phyloP scores from a whole-genome alignment of 108 stramenopile species.

The Poteriospumella lacustris region DNA sequence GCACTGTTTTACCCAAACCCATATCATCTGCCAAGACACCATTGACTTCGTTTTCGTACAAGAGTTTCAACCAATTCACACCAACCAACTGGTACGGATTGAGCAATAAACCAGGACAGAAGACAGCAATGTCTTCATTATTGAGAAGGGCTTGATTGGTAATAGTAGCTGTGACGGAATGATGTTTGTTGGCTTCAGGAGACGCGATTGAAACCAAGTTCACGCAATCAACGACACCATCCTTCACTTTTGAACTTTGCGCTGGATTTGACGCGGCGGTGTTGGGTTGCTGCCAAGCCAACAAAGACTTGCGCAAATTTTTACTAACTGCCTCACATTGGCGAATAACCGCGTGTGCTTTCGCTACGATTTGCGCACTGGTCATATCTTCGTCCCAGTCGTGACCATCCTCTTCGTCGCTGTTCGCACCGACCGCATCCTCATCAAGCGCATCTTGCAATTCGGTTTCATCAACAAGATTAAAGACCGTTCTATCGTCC shows the following conservation, averaged over 20 bases:
- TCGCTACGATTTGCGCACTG: background rate
- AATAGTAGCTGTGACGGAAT: background rate
- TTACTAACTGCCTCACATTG: background rate
- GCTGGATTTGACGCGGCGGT: too few species aligned
- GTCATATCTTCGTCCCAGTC: background rate
- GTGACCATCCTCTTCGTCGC: background rate
- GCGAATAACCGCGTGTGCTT: background rate
- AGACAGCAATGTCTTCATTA: background rate
- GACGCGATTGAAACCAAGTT: background rate
- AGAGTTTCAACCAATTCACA: conserved; percentile 51
- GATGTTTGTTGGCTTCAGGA: background rate
- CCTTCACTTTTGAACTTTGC: too few species aligned
- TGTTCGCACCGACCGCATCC: background rate
- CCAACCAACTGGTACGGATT: conserved; percentile 50
- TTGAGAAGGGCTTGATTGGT: background rate
- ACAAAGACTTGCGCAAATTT: background rate
- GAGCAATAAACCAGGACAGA: conserved; percentile 22
- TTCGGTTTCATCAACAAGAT: too few species aligned
- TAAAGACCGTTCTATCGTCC: too few species aligned
- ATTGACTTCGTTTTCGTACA: conserved; percentile 34
- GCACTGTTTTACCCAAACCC: conserved; percentile 47
- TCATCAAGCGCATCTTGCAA: background rate
- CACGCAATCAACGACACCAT: background rate
- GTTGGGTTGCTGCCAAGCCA: background rate
- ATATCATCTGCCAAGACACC: conserved; percentile 23